Conservation (phyloP, 2,329 filamentous ascomycete genomes). For the Tolypocladium guangdongense region DNA sequence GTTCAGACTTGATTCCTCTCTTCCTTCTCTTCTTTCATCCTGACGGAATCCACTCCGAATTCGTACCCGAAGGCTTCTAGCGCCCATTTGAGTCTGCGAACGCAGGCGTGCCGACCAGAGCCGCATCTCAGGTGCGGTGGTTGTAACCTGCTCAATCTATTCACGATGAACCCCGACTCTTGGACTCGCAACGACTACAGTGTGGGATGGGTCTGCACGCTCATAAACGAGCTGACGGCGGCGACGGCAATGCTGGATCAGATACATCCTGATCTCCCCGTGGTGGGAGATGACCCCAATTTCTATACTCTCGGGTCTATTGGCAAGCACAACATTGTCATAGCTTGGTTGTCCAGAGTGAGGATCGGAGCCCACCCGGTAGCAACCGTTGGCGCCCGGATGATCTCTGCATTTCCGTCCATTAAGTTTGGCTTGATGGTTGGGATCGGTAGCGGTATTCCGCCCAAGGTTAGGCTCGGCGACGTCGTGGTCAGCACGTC, state of each 20-base stretch:
- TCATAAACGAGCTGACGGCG: constrained; percentile 10
- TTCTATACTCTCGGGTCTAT: constrained; percentile 16
- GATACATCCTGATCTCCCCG: constrained; percentile 1
- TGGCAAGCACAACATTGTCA: constrained; percentile 17
- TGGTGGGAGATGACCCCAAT: constrained; percentile 4
- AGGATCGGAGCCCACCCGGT: constrained; percentile 18
- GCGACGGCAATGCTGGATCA: constrained; percentile 11
- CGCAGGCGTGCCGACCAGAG: no score
- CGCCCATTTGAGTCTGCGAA: no score
- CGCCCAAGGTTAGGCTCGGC: constrained; percentile 7
- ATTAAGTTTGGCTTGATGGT: constrained; percentile 9
- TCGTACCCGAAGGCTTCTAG: no score
- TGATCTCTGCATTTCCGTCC: constrained; percentile 20
- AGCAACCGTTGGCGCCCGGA: constrained; percentile 16
- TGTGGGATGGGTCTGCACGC: constrained; percentile 14
- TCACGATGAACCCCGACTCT: no score
- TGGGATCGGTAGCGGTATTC: constrained; percentile 11
- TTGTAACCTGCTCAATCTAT: no score
- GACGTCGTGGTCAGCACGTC: constrained; percentile 10
- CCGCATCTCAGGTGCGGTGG: no score
- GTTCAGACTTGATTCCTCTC: no score
- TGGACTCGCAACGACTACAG: constrained; percentile 10
- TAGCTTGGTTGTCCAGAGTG: constrained; percentile 19
- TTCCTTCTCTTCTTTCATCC: no score
- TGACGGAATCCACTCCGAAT: no score